Evolutionary conservation across 257 asterid species (phyloP), one percentile per base, ranked within the genome.

Genomic region (Buddleja alternifolia): DNA sequence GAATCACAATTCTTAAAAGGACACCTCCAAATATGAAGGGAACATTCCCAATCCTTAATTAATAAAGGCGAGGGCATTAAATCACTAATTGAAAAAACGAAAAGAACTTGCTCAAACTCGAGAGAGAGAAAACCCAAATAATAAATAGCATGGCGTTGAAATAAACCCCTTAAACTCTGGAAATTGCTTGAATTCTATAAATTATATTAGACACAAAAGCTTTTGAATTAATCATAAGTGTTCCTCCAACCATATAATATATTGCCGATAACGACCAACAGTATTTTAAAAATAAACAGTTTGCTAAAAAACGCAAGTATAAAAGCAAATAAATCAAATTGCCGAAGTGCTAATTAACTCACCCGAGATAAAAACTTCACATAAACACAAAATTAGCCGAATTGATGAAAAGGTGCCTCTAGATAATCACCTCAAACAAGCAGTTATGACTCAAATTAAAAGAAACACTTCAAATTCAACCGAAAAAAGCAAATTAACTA

Each of bases 401-500:
- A 67, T 11, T 29, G 20, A 71, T n/a, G 50, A 48, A 63, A 55
- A 29, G 60, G 37, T 32, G 20, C 12, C 29, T 14, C 46, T 2
- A 50, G 50, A 59, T 60, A 61, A 45, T 12, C 21, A 32, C 72
- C 60, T 19, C 21, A 16, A 73, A 6, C 47, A 53, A 46, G 59
- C 44, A 8, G 2, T 25, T 20, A 20, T 5, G 20, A 75, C 58
- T 47, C 42, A 40, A 53, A 60, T 21, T 8, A 39, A 53, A 51
- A n/a, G 42, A 66, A 34, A 25, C 51, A 8, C 23, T 29, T 42
- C 54, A 46, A 29, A 16, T 54, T 65, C 48, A 67, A 66, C 60
- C 71, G 56, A 45, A 64, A 50, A 10, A n/a, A 20, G 41, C 54
- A 70, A 50, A 57, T 25, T 7, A 21, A 36, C 62, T 7, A 37